phyloP scores from a whole-genome alignment of 148 eudicot species.

The Euryodendron excelsum region DNA sequence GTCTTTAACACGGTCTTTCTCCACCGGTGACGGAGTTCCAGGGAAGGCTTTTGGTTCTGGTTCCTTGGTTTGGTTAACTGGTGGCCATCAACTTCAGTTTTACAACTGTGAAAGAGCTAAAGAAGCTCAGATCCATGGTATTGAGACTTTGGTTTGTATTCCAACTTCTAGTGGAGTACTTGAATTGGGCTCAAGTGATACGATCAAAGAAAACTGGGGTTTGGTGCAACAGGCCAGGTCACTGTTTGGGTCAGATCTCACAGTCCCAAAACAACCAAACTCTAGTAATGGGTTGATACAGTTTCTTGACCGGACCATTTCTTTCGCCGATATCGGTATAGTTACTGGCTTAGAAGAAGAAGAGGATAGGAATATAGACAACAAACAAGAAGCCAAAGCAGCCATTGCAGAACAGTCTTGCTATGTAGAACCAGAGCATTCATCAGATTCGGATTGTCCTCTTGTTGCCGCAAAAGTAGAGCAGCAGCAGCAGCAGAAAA shows the following conservation, averaged over 20 bases:
- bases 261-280: neutral
- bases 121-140: slow-evolving; percentile 70
- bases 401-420: too few relatives aligned
- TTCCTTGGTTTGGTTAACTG: slow-evolving; percentile 56
- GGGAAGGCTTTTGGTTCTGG: slow-evolving; percentile 53
- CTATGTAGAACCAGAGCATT: slow-evolving; percentile 25
- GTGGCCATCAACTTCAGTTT: slow-evolving; percentile 36
- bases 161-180: slow-evolving; percentile 60
- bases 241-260: slow-evolving; percentile 31
- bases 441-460: slow-evolving; percentile 31
- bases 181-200: slow-evolving; percentile 57
- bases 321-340: slow-evolving; percentile 20
- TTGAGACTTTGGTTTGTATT: slow-evolving; percentile 57
- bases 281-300: neutral
- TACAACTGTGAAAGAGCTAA: slow-evolving; percentile 67
- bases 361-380: neutral
- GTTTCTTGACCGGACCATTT: slow-evolving; percentile 5
- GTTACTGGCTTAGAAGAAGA: slow-evolving; percentile 6
- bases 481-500: neutral
- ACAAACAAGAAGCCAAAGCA: neutral
- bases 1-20: slow-evolving; percentile 42
- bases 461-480: neutral
- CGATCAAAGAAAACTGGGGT: slow-evolving; percentile 49
- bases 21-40: slow-evolving; percentile 32
- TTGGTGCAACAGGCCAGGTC: slow-evolving; percentile 50